Evolutionary conservation across 257 asterid genomes (phyloP), one percentile per base, ranked within the genome.

Genomic region (Ehretia macrophylla): DNA sequence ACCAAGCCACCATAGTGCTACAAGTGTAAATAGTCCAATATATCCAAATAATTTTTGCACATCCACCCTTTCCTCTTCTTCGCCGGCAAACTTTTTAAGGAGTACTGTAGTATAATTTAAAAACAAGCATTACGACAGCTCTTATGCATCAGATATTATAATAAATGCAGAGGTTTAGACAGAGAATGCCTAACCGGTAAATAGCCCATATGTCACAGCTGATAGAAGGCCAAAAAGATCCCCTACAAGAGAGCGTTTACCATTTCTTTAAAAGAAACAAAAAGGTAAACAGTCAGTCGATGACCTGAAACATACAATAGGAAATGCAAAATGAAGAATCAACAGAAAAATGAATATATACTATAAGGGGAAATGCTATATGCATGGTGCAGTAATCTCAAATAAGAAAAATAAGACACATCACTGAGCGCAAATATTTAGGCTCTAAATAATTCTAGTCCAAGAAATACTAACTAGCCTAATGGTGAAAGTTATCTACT

Each of bases 1-100:
- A 93, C 99, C 99, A 27, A 93, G 95, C 99, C 99, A 93, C 99
- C 99, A 93, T 49, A 93, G 85, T 61, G 94, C 83, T 66, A 86
- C 88, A 39, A 93, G 91, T 1, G 97, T 86, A 57, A 85, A 89
- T 27, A 93, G 75, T 51, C 99, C 99, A 42, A 93, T 80, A 55
- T 86, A 93, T 18, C 99, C 99, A 44, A 93, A 93, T 75, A 89
- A 69, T 78, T 89, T 93, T 79, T 93, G 97, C 76, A 93, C 79
- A 58, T 93, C 97, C 8, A 83, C 83, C 68, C 83, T 81, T 75
- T 82, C 95, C 32, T 95, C 99, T 77, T 82, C 97, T 73, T 81
- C 92, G 2, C 99, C 99, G 17, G 91, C 82, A 49, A 89, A 87
- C 85, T 89, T 89, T 74, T 89, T 93, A 16, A 93, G 97, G 66